These are phyloP conservation scores for Endothia cerciana DNA, from an alignment of 2,329 filamentous ascomycete species.

Conservation along the genomic window DNA sequence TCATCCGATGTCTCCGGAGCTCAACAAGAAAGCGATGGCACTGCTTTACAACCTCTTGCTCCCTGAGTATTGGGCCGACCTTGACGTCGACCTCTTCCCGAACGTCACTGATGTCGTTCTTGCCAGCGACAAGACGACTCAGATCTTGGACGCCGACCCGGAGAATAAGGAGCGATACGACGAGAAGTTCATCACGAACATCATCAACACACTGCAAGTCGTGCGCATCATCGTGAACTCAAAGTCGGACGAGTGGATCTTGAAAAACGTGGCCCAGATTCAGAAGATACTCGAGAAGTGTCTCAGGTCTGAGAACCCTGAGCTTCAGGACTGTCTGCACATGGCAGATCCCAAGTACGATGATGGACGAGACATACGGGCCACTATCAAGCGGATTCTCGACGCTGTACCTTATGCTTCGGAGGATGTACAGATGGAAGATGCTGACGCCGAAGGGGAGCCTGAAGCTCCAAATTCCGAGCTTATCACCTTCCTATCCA, in stretches of 20 bases:
- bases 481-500: constrained; percentile 81
- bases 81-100: constrained; percentile 88
- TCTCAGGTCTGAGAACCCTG: constrained; percentile 83
- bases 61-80: constrained; percentile 85
- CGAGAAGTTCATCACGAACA: constrained; percentile 81
- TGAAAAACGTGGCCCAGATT: constrained; percentile 74
- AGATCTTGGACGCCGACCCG: constrained; percentile 61
- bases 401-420: constrained; percentile 71
- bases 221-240: constrained; percentile 86
- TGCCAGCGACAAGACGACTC: constrained; percentile 74
- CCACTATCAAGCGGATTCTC: constrained; percentile 80
- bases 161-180: constrained; percentile 73
- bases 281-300: constrained; percentile 91
- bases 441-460: constrained; percentile 82
- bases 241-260: constrained; percentile 89
- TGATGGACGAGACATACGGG: constrained; percentile 70
- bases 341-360: constrained; percentile 71
- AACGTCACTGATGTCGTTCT: constrained; percentile 88
- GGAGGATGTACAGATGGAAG: constrained; percentile 73
- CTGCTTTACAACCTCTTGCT: constrained; percentile 85
- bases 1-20: constrained; percentile 67
- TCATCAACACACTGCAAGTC: constrained; percentile 93
- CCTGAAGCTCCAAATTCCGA: constrained; percentile 82
- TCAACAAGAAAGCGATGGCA: constrained; percentile 82
- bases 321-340: constrained; percentile 92